A percentile compares a stretch with the other conserved stretches of the same genome.
phyloP scores from a whole-genome alignment of 1,139 yeast genomes.

The Meyerozyma smithsonii region DNA sequence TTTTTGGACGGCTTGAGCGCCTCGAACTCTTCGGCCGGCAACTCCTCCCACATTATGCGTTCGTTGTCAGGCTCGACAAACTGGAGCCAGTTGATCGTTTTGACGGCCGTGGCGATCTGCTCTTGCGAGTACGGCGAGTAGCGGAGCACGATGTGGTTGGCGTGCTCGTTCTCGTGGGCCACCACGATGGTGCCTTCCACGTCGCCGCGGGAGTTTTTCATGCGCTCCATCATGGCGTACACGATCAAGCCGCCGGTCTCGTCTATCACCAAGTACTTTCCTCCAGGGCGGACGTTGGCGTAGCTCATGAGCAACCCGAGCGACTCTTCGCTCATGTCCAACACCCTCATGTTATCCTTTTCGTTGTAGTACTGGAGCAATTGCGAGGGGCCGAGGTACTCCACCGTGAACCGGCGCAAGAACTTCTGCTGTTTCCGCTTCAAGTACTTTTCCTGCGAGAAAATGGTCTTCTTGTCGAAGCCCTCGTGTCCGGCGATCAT shows the following conservation, averaged over 20 bases:
- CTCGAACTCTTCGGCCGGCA: slow-evolving; percentile 48
- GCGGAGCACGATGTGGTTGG: slow-evolving; percentile 68
- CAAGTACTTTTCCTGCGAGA: slow-evolving; percentile 86
- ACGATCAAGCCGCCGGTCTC: slow-evolving; percentile 87
- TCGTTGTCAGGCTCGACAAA: slow-evolving; percentile 72
- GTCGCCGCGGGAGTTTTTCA: slow-evolving; percentile 52
- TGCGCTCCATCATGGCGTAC: slow-evolving; percentile 82
- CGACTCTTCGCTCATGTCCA: slow-evolving; percentile 81
- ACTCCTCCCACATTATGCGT: slow-evolving; percentile 45
- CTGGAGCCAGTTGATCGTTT: slow-evolving; percentile 74
- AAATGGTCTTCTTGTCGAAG: slow-evolving; percentile 83
- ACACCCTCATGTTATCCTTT: slow-evolving; percentile 65
- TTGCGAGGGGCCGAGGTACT: slow-evolving; percentile 72
- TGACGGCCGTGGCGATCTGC: slow-evolving; percentile 50
- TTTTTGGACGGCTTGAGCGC: slow-evolving; percentile 56
- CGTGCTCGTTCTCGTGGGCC: slow-evolving; percentile 89
- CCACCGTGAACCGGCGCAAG: slow-evolving; percentile 77
- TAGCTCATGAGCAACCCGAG: slow-evolving; percentile 70
- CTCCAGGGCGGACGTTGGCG: slow-evolving; percentile 85
- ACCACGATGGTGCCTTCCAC: slow-evolving; percentile 61
- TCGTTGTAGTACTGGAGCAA: slow-evolving; percentile 70
- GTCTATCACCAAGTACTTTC: slow-evolving; percentile 80
- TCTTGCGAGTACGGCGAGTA: slow-evolving; percentile 60
- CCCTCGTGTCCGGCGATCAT: slow-evolving; percentile 82
- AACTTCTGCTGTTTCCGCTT: slow-evolving; percentile 91